These are phyloP conservation scores for Rhizopus arrhizus DNA, from an alignment of 371 early-diverging fungal genomes.

Conservation along the genomic window DNA sequence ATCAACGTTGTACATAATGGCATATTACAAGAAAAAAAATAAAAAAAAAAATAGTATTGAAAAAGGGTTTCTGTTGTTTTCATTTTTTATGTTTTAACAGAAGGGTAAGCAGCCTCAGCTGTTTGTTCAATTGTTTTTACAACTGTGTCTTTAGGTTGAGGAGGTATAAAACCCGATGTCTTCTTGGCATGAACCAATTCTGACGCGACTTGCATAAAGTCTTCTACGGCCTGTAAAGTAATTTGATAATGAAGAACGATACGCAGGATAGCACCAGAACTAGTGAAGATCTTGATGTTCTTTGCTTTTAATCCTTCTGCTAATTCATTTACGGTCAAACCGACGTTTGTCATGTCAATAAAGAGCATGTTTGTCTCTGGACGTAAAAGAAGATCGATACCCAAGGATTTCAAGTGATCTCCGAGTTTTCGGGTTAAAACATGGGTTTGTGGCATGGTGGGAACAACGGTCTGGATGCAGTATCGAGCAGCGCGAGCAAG, in stretches of 20 bases:
- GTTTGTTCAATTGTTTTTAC: conserved; percentile 21
- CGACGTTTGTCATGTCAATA: conserved; percentile 55
- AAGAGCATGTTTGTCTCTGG: conserved; percentile 91
- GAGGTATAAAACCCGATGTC: conserved; percentile 26
- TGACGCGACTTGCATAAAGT: conserved; percentile 40
- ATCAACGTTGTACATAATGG: conserved; percentile 12
- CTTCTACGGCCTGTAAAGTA: conserved; percentile 57
- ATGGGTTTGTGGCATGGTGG: conserved; percentile 70
- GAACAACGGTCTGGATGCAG: conserved; percentile 67
- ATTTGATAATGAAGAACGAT: conserved; percentile 82
- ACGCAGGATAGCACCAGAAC: conserved; percentile 53
- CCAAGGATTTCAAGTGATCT: conserved; percentile 54
- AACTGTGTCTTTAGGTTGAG: neutral
- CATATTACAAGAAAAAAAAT: neutral
- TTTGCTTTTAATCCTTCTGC: conserved; percentile 47
- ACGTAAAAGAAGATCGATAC: conserved; percentile 63
- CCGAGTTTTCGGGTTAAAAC: conserved; percentile 65
- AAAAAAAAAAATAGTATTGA: neutral
- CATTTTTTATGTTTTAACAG: conserved; percentile 11
- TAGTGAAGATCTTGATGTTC: conserved; percentile 58
- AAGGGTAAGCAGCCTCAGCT: conserved; percentile 21
- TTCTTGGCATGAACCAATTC: conserved; percentile 24
- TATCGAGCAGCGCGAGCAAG: conserved; percentile 76
- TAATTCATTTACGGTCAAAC: conserved; percentile 53
- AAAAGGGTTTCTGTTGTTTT: neutral